A percentile compares a stretch with the other conserved stretches of the same genome.
These are phyloP conservation scores for Thuidium tamariscinum DNA, from an alignment of 225 moss, liverwort and hornwort genomes.

Conservation along the genomic window DNA sequence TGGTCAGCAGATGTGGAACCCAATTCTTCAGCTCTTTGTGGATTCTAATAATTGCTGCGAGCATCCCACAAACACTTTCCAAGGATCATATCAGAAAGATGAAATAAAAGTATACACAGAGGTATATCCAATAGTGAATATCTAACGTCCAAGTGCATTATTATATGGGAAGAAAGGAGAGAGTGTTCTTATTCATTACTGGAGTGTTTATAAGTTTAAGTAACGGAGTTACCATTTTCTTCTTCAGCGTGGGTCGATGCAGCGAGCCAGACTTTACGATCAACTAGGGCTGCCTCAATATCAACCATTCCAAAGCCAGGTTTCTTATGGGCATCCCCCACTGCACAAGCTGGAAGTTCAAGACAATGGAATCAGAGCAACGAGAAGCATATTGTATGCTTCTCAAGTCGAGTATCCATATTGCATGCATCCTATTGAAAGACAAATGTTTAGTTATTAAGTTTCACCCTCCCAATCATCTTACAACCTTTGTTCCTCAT, in stretches of 20 bases:
- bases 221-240: constrained; percentile 51
- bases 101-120: not conserved
- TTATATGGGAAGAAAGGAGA: not conserved
- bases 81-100: not conserved
- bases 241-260: constrained; percentile 90
- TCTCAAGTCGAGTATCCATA: not conserved
- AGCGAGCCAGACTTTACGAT: constrained; percentile 78
- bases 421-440: not conserved
- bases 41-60: constrained; percentile 48
- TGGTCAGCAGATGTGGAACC: constrained; percentile 64
- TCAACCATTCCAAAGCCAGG: constrained; percentile 22
- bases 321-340: constrained; percentile 28
- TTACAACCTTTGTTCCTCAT: not conserved
- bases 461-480: not conserved
- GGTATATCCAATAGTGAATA: not conserved
- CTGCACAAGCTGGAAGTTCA: constrained; percentile 48
- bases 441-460: not conserved
- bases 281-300: constrained; percentile 31
- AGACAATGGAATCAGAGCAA: constrained; percentile 2
- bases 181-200: not conserved
- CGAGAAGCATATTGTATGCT: no score
- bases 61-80: constrained; percentile 1
- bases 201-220: not conserved
- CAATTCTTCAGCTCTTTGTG: constrained; percentile 56
- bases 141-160: not conserved